Base-by-base conservation (phyloP, 2,329 filamentous ascomycete species). In the Fusarium udum region DNA sequence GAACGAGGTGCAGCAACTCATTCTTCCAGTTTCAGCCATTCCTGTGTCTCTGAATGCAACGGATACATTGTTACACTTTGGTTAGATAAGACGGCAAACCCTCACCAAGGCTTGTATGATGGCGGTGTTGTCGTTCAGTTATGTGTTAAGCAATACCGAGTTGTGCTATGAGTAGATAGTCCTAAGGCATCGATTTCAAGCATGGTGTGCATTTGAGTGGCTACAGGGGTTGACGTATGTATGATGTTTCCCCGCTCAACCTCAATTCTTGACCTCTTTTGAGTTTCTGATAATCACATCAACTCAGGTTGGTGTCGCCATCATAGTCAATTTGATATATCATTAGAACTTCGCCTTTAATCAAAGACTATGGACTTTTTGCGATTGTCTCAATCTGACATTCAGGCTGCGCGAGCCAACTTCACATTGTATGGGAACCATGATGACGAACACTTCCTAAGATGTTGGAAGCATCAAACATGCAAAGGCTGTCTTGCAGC, bases 391-490 rank as follows among this genome's bases (percentile, higher is more conserved):
- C 34, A 52, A 13, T 24, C 37, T 7, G 69, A 75, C 2, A 57
- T 73, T 4, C 64, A 71, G 24, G 67, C 61, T 14, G 61, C 74
- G 10, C 75, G 77, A 20, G 62, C 66, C 64, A 83, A 83, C 60
- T 82, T 84, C 48, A 81, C 78, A 8, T 64, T 69, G 49, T 60
- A 67, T 28, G 73, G 79, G 37, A 60, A 62, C 24, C 71, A 81
- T 46, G 43, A 60, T 31, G 78, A 83, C 42, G 81, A 82, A 18
- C 84, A 86, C 69, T 79, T 89, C 32, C 77, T 79, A 28, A 82
- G 85, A 57, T 89, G 87, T 78, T 90, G 87, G 88, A 78, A 79
- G 16, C 83, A 83, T 34, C 85, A 88, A 74, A 82, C 84, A 43
- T 89, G 87, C 73, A 78, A 79, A 16, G 76, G 78, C 15, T 90